Conservation (phyloP, 495 filamentous ascomycete genomes). For the Podospora pseudopauciseta region DNA sequence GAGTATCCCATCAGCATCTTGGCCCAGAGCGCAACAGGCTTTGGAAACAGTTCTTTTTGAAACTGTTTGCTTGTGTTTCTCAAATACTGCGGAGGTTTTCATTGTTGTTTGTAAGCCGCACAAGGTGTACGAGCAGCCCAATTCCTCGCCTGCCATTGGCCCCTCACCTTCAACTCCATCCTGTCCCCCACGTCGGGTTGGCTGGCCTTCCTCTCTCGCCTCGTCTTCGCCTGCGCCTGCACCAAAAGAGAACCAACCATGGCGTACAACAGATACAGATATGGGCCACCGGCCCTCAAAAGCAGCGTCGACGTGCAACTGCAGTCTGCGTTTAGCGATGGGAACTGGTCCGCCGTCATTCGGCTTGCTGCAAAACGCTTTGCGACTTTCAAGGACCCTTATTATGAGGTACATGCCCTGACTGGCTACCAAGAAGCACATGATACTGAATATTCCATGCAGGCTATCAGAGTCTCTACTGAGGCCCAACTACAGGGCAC, state of each 20-base stretch:
- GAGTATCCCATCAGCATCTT: no score
- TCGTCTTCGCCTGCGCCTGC: not conserved
- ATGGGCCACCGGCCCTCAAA: constrained; percentile 34
- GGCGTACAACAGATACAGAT: constrained; percentile 17
- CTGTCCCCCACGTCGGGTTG: not conserved
- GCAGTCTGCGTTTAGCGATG: constrained; percentile 39
- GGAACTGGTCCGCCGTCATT: constrained; percentile 41
- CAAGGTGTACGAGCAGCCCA: not conserved
- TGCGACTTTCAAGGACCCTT: constrained; percentile 42
- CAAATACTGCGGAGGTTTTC: not conserved
- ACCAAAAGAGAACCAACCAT: not conserved
- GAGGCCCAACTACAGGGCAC: constrained; percentile 43
- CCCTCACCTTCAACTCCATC: constrained; percentile 1
- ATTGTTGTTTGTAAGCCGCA: not conserved
- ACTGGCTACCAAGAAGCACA: not conserved
- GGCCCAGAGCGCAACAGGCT: not conserved
- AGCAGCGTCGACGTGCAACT: constrained; percentile 38
- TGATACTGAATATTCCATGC: constrained; percentile 16
- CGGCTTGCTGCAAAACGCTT: constrained; percentile 43
- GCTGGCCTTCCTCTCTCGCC: not conserved
- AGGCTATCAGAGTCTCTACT: constrained; percentile 46
- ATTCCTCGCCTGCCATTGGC: not conserved
- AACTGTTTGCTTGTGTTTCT: not conserved
- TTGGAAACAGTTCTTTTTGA: not conserved
- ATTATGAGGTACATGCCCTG: constrained; percentile 40